Conservation (phyloP, 1,284 basidiomycete genomes). For the Ustilago tritici region DNA sequence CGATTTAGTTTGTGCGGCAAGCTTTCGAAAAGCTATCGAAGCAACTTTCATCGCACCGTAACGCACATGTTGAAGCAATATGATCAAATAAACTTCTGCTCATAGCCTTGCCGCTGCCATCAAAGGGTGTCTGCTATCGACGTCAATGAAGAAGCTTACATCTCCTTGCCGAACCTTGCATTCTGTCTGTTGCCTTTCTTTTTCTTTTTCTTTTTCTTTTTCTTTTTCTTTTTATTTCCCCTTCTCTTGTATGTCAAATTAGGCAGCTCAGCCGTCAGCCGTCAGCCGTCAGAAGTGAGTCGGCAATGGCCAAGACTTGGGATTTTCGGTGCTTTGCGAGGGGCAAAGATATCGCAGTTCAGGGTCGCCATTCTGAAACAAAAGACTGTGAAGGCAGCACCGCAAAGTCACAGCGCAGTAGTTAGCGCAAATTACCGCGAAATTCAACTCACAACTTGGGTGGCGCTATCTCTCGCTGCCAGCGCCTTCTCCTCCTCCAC, state of each 20-base stretch:
- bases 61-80: no score
- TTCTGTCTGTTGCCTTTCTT: neutral
- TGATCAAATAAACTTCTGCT: no score
- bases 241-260: neutral
- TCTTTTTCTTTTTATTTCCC: neutral
- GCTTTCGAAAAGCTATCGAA: neutral
- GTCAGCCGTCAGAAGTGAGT: neutral
- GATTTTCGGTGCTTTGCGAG: constrained; percentile 3
- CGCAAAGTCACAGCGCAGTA: neutral
- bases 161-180: neutral
- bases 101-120: neutral
- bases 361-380: constrained; percentile 3
- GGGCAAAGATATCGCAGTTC: neutral
- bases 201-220: neutral
- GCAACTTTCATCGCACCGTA: no score
- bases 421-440: neutral
- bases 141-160: neutral
- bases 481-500: constrained; percentile 4
- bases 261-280: constrained; percentile 5
- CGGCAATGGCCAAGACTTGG: neutral
- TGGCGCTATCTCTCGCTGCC: constrained; percentile 1
- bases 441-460: neutral
- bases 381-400: neutral
- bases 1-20: neutral
- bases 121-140: neutral